phyloP scores from a whole-genome alignment of 805 yeast species.

The Candida namnaoensis region DNA sequence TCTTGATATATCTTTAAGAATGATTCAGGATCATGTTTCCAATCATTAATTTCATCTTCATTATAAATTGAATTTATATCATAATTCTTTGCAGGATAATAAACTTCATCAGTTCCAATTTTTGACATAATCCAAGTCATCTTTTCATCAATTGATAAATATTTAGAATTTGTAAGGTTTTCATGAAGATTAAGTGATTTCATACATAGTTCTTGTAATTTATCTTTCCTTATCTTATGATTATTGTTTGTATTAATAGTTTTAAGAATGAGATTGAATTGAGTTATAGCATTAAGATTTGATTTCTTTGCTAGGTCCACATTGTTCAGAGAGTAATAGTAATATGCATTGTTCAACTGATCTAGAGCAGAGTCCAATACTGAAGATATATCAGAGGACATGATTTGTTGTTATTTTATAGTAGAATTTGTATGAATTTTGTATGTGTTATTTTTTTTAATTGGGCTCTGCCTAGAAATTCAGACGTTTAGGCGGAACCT shows the following conservation, averaged over 20 bases:
- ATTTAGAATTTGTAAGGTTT: too few relatives aligned
- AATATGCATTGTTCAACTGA: neutral
- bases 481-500: too few relatives aligned
- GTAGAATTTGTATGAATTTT: too few relatives aligned
- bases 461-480: too few relatives aligned
- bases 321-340: neutral
- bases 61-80: too few relatives aligned
- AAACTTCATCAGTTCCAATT: neutral
- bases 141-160: neutral
- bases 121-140: neutral
- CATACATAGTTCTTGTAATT: neutral
- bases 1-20: slow-evolving; percentile 34
- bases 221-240: neutral
- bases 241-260: neutral
- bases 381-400: too few relatives aligned
- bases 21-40: neutral
- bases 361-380: neutral
- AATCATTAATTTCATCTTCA: too few relatives aligned
- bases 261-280: neutral
- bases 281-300: neutral
- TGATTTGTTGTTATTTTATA: neutral
- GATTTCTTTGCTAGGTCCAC: neutral
- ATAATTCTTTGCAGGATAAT: neutral
- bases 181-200: neutral
- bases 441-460: too few relatives aligned